Percentiles rank a stretch among this genome's conserved stretches.
These are phyloP conservation scores for Monilinia aucupariae DNA, from an alignment of 2,329 filamentous ascomycete species.

Conservation along the genomic window DNA sequence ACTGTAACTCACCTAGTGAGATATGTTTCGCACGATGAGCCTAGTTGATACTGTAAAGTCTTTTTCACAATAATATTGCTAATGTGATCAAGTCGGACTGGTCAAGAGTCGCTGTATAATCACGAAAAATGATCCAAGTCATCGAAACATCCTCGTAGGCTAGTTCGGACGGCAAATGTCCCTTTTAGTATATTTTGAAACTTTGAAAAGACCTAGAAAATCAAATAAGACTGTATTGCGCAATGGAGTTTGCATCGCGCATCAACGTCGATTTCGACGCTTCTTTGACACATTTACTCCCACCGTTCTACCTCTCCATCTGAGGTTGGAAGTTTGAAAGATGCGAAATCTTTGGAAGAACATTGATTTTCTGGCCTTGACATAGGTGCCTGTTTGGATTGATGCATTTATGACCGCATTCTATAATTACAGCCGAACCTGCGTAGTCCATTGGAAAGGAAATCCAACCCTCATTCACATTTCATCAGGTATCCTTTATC, in stretches of 20 bases:
- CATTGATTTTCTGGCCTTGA: not conserved
- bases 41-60: not conserved
- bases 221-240: not conserved
- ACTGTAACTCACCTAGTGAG: not conserved
- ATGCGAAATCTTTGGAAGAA: not conserved
- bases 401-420: conserved; percentile 11
- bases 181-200: too few species aligned
- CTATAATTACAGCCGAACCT: conserved; percentile 16
- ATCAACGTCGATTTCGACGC: not conserved
- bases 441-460: conserved; percentile 4
- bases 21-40: not conserved
- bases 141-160: not conserved
- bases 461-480: not conserved
- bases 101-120: not conserved
- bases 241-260: not conserved
- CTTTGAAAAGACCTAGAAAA: not conserved
- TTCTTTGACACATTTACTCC: not conserved
- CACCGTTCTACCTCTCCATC: not conserved
- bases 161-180: too few species aligned
- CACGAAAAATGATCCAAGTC: not conserved
- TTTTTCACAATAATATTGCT: not conserved
- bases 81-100: not conserved
- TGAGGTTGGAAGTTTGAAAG: not conserved
- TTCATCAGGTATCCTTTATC: conserved; percentile 12
- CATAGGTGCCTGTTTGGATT: conserved; percentile 1